Evolutionary conservation across 2,329 filamentous ascomycete species (phyloP), one percentile per base, ranked within the genome.

Genomic region (Emericellopsis cladophorae): DNA sequence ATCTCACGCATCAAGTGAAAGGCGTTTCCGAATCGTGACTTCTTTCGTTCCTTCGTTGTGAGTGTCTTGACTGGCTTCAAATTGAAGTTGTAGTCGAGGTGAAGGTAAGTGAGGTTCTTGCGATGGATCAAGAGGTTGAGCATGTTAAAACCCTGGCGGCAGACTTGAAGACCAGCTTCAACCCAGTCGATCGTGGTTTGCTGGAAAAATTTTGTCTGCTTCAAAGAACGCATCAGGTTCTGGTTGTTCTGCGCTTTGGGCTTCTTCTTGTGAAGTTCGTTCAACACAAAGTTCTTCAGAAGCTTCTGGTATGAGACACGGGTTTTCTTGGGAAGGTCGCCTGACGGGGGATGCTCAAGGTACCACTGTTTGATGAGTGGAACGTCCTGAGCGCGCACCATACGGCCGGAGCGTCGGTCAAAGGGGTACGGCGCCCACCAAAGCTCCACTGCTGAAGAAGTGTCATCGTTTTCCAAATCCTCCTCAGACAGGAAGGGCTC

Each of bases 1-100:
- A 98, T 98, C 64, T 98, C 92, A 58, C 92, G 83, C 92, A 98
- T 98, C 43, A 98, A 65, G 63, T 98, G 92, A 71, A 98, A 98
- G 16, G 92, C 93, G 57, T 98, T 98, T 68, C 92, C 92, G 51
- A 98, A 98, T 47, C 92, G 84, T 24, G 90, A 96, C 75, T 98
- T 98, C 71, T 98, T 98, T 52, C 92, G 84, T 69, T 98, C 92
- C 62, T 98, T 98, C 26, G 92, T 98, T 0, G 92, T 98, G 50
- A 98, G 64, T 0, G 92, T 98, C 71, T 98, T 98, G 59, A 98
- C 92, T 4, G 92, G 92, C 69, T 98, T 98, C 61, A 98, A 57
- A 62, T 98, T 98, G 71, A 98, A 98, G 64, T 98, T 98, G 70
- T 96, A 98, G 57, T 98, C 92, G 42, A 98, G 79, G 70, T 98